Conservation (phyloP, 2,329 filamentous ascomycete species). For the Penicillium sp. region DNA sequence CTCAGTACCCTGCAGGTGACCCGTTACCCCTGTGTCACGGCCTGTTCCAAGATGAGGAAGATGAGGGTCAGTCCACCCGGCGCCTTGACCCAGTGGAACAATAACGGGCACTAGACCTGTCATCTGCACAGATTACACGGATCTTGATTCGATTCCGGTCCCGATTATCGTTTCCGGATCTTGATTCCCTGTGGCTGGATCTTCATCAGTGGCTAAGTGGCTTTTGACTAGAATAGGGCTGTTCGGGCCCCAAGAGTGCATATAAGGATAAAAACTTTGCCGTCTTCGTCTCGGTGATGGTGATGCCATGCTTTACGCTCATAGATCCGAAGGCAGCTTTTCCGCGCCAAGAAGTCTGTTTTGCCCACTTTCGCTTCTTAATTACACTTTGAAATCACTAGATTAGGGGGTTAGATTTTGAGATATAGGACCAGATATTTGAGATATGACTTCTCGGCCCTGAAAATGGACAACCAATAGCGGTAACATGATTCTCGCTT, state of each 20-base stretch:
- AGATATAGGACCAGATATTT: background rate
- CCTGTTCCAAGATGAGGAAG: background rate
- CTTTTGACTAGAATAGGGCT: background rate
- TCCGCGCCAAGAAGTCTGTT: background rate
- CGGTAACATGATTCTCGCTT: background rate
- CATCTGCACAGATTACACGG: conserved; percentile 10
- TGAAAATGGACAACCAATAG: background rate
- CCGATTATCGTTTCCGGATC: conserved; percentile 17
- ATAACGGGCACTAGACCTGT: conserved; percentile 7
- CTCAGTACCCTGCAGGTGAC: conserved; percentile 8
- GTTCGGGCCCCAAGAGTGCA: too few species aligned
- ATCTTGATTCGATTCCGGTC: conserved; percentile 10
- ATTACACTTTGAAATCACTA: background rate
- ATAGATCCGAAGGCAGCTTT: too few species aligned
- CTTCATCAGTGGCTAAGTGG: conserved; percentile 2
- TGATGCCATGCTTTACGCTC: background rate
- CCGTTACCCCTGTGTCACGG: conserved; percentile 9
- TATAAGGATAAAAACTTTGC: background rate
- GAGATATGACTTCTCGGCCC: background rate
- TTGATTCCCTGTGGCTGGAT: conserved; percentile 12
- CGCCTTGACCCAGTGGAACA: conserved; percentile 11
- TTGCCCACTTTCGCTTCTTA: background rate
- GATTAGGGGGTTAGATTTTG: background rate
- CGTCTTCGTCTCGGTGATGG: background rate
- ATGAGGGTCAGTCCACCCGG: conserved; percentile 16